phyloP scores from a whole-genome alignment of 2,329 filamentous ascomycete species.

The Decorospora gaudefroyi region DNA sequence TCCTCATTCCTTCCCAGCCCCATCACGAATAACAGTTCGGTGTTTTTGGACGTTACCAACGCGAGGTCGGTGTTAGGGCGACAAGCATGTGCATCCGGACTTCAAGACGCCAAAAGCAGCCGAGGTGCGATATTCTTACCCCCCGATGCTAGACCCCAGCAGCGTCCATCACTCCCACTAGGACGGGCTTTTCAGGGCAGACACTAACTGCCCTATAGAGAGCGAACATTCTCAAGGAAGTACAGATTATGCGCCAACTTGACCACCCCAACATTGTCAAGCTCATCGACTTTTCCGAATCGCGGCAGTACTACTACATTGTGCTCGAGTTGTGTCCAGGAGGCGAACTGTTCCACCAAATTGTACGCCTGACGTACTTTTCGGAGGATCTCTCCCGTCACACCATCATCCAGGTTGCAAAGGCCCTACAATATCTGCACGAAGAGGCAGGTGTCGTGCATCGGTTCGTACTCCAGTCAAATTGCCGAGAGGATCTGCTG shows the following conservation, averaged over 20 bases:
- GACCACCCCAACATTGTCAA: conserved; percentile 97
- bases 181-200: conserved; percentile 29
- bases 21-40: conserved; percentile 26
- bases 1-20: conserved; percentile 39
- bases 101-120: conserved; percentile 91
- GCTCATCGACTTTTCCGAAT: conserved; percentile 91
- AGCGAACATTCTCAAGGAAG: conserved; percentile 97
- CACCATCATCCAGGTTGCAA: conserved; percentile 93
- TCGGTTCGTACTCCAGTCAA: conserved; percentile 65
- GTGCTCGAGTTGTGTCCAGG: conserved; percentile 92
- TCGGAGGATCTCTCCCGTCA: conserved; percentile 94
- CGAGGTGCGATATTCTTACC: conserved; percentile 73
- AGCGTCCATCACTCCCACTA: conserved; percentile 33
- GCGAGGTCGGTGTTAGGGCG: conserved; percentile 68
- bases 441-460: conserved; percentile 96
- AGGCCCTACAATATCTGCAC: conserved; percentile 90
- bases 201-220: conserved; percentile 64
- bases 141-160: conserved; percentile 38
- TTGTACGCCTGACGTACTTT: conserved; percentile 96
- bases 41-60: conserved; percentile 56
- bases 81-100: conserved; percentile 91
- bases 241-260: conserved; percentile 96
- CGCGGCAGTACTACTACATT: conserved; percentile 95
- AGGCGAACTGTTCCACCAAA: conserved; percentile 97
- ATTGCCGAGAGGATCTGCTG: conserved; percentile 30